Evolutionary conservation across 2,329 filamentous ascomycete genomes (phyloP).

Genomic region (Alternaria brassicae): DNA sequence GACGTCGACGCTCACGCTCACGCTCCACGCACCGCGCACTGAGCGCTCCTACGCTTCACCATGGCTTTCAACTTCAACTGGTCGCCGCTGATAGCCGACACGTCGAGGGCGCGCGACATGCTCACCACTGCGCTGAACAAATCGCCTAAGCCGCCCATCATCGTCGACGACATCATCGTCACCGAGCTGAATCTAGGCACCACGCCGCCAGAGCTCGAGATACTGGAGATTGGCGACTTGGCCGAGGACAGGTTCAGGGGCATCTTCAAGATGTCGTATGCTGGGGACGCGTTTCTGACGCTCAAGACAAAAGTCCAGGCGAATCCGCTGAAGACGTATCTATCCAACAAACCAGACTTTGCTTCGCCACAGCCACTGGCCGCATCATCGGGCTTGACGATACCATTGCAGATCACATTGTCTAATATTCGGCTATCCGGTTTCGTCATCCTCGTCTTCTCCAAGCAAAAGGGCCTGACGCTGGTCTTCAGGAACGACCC

Average conservation of each 20-base stretch:
- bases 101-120: conserved; percentile 88
- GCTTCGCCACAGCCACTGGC: conserved; percentile 92
- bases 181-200: conserved; percentile 97
- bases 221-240: conserved; percentile 95
- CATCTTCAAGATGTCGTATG: conserved; percentile 99
- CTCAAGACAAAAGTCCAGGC: conserved; percentile 96
- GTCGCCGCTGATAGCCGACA: conserved; percentile 97
- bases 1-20: conserved; percentile 32
- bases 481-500: conserved; percentile 98
- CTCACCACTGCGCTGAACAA: conserved; percentile 96
- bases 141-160: conserved; percentile 96
- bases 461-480: conserved; percentile 94
- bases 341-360: conserved; percentile 89
- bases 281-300: conserved; percentile 92
- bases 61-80: conserved; percentile 99
- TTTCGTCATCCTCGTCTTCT: conserved; percentile 97
- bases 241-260: conserved; percentile 96
- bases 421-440: conserved; percentile 95
- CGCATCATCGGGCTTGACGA: conserved; percentile 89
- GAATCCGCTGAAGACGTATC: conserved; percentile 94
- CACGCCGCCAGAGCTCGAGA: conserved; percentile 93
- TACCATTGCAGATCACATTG: conserved; percentile 94
- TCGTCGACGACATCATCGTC: conserved; percentile 98
- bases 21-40: conserved; percentile 16
- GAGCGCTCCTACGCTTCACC: conserved; percentile 24